Base-by-base conservation (phyloP, 208 protist genomes). In the Trypanosoma lewisi region DNA sequence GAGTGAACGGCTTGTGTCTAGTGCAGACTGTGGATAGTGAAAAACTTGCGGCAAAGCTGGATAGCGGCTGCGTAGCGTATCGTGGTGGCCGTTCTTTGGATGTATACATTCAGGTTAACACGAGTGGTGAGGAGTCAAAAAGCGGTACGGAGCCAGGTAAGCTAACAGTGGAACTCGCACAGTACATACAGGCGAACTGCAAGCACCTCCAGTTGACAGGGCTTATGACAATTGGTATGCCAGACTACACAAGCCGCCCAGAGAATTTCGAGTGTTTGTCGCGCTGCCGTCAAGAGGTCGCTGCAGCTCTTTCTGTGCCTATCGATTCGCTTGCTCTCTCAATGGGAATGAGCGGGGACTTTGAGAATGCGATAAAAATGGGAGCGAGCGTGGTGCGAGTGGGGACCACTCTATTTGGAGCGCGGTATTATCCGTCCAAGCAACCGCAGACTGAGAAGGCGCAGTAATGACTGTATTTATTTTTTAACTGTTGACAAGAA, bases 281-380 rank as follows among this genome's bases (percentile, higher is more conserved):
- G 4, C 28, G 70, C 36, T 95, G 82, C 54, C 80, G 91, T 5
- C 65, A 68, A 12, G 67, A 82, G 17, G 73, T 98, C 17, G 82
- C 79, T 14, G 34, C 76, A 31, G 63, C 84, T 36, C 42, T 97
- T 12, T 37, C 41, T 33, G 33, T 93, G 6, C 14, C 63, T 23
- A 42, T 72, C 7, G 72, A 82, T 31, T 58, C 70, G 4, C 66
- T 98, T 17, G 82, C 88, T 53, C 77, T 99, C 12, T 97, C 87
- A 52, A 99, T 99, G 97, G 98, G 98, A 44, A 99, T 99, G 97
- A 97, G 83, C 41, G 73, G 78, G 21, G 97, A 99, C 70, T 99
- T 89, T 70, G 75, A 94, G 41, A 80, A 91, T 34, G 98, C 98
- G 1, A 98, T 99, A 55, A 54, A 80, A 44, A 86, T 91, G 78